Evolutionary conservation across 768 basidiomycete genomes (phyloP).

Genomic region (Amanita thiersii): DNA sequence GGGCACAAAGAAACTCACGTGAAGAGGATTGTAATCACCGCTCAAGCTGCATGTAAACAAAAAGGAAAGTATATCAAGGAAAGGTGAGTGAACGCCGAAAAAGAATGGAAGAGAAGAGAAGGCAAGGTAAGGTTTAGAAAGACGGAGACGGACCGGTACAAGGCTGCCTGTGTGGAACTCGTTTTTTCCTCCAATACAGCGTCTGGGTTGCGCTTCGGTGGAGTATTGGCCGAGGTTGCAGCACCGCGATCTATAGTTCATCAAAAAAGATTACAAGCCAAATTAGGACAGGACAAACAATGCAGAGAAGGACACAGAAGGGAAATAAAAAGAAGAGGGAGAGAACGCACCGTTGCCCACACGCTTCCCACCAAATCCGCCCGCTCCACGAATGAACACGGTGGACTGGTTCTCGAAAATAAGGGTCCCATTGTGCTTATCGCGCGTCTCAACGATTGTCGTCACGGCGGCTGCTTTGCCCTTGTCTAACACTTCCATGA

Average conservation of each 20-base stretch:
- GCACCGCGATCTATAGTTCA: slow-evolving; percentile 70
- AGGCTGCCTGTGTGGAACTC: slow-evolving; percentile 68
- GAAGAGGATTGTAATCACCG: slow-evolving; percentile 88
- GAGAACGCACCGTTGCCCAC: slow-evolving; percentile 55
- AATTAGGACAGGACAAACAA: not conserved
- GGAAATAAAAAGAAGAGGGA: not conserved
- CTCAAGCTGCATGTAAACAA: slow-evolving; percentile 47
- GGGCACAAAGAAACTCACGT: too few species aligned
- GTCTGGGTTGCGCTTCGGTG: slow-evolving; percentile 81
- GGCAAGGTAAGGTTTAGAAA: not conserved
- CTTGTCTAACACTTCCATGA: slow-evolving; percentile 80
- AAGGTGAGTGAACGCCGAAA: not conserved
- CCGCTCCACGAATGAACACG: slow-evolving; percentile 85
- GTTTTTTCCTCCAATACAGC: slow-evolving; percentile 88
- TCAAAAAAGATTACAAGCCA: not conserved
- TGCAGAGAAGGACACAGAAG: not conserved
- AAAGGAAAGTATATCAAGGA: slow-evolving; percentile 3
- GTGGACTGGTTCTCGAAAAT: slow-evolving; percentile 93
- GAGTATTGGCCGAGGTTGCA: slow-evolving; percentile 72
- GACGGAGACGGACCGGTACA: slow-evolving; percentile 63
- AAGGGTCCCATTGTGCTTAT: slow-evolving; percentile 67
- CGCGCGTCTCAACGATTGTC: slow-evolving; percentile 66
- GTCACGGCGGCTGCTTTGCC: slow-evolving; percentile 94
- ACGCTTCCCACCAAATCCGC: slow-evolving; percentile 95
- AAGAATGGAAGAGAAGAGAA: not conserved